A percentile compares a stretch with the other conserved stretches of the same genome.
Evolutionary conservation across 768 basidiomycete species (phyloP).

Genomic region (Suillus americanus): DNA sequence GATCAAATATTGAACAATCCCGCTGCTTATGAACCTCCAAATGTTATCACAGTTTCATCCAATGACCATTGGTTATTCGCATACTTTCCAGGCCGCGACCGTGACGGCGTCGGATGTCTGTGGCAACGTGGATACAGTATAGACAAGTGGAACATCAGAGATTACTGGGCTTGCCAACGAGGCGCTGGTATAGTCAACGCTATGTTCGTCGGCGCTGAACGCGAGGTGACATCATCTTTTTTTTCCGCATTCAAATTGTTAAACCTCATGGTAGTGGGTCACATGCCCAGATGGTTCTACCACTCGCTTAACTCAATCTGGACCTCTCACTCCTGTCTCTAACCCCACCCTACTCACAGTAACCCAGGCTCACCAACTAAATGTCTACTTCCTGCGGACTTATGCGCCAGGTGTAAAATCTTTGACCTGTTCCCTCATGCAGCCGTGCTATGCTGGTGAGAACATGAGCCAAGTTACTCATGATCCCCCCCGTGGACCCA

Average conservation of each 20-base stretch:
- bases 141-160: conserved; percentile 60
- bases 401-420: conserved; percentile 44
- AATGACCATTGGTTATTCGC: conserved; percentile 69
- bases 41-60: conserved; percentile 59
- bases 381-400: conserved; percentile 54
- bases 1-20: conserved; percentile 45
- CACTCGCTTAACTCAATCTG: conserved; percentile 56
- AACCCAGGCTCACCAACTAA: conserved; percentile 59
- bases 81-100: conserved; percentile 62
- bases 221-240: conserved; percentile 49
- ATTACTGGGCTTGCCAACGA: conserved; percentile 52
- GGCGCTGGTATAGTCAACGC: conserved; percentile 61
- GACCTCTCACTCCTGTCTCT: conserved; percentile 54
- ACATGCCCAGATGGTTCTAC: conserved; percentile 43
- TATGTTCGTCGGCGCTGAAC: conserved; percentile 56
- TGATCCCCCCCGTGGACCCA: conserved; percentile 32
- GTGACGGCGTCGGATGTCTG: conserved; percentile 61
- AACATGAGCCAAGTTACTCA: conserved; percentile 30
- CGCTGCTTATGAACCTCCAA: conserved; percentile 57
- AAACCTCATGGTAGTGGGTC: conserved; percentile 48
- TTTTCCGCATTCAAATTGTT: background rate
- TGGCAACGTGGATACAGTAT: conserved; percentile 62
- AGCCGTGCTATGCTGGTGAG: conserved; percentile 38
- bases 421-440: conserved; percentile 48
- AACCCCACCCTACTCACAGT: conserved; percentile 61